phyloP scores from a whole-genome alignment of 2,329 filamentous ascomycete genomes.

The Xylariaceae sp. region DNA sequence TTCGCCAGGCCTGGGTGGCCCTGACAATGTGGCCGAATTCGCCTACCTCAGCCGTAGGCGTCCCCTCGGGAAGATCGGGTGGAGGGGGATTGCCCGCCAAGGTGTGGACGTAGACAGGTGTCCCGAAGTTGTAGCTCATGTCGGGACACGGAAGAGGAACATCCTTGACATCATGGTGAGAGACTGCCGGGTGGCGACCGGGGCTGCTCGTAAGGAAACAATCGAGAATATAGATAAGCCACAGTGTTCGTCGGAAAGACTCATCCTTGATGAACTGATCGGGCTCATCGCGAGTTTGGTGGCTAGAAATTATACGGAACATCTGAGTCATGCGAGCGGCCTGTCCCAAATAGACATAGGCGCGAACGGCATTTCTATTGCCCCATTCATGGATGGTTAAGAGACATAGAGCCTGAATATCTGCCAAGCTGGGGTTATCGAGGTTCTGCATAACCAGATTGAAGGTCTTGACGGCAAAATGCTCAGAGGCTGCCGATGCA shows the following conservation, averaged over 20 bases:
- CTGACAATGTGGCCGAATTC: constrained; percentile 69
- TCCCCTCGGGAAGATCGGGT: constrained; percentile 47
- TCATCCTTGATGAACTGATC: constrained; percentile 68
- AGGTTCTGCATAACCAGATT: constrained; percentile 63
- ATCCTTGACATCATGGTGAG: constrained; percentile 60
- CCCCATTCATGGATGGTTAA: constrained; percentile 70
- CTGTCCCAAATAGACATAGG: constrained; percentile 68
- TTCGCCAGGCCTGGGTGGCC: constrained; percentile 66
- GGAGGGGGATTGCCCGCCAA: constrained; percentile 51
- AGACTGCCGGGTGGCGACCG: constrained; percentile 63
- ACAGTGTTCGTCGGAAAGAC: constrained; percentile 66
- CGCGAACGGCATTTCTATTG: constrained; percentile 65
- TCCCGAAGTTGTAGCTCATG: constrained; percentile 69
- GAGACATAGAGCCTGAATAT: constrained; percentile 67
- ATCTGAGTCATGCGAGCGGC: constrained; percentile 70
- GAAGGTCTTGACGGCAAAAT: constrained; percentile 65
- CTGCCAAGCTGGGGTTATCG: constrained; percentile 64
- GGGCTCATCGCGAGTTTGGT: constrained; percentile 57
- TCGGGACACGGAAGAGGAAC: constrained; percentile 65
- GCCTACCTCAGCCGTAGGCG: constrained; percentile 59
- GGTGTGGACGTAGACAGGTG: constrained; percentile 65
- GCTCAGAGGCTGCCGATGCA: constrained; percentile 62
- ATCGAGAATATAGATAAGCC: constrained; percentile 69
- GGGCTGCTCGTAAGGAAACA: constrained; percentile 68
- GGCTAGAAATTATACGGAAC: constrained; percentile 65